phyloP scores from a whole-genome alignment of 2,329 filamentous ascomycete species.

The Scorias spongiosa region DNA sequence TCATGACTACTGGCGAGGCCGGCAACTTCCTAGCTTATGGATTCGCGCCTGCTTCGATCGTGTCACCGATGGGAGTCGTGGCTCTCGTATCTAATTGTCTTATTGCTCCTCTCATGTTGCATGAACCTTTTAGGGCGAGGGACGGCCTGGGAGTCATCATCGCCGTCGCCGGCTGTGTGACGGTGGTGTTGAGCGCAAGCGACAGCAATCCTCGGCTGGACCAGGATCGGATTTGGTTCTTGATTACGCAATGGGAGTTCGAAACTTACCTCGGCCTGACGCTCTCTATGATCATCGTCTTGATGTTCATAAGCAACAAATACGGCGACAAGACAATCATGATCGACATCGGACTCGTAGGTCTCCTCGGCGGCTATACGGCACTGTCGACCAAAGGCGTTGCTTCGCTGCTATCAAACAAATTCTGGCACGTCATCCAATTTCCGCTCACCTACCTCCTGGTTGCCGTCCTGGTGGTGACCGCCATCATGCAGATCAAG shows the following conservation, averaged over 20 bases:
- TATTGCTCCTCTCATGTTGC: conserved; percentile 85
- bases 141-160: conserved; percentile 83
- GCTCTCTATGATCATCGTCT: conserved; percentile 50
- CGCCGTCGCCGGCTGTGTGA: conserved; percentile 74
- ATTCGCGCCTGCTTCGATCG: conserved; percentile 93
- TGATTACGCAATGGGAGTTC: conserved; percentile 79
- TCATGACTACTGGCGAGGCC: conserved; percentile 86
- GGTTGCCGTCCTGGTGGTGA: conserved; percentile 61
- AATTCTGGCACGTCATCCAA: conserved; percentile 72
- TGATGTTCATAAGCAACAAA: conserved; percentile 69
- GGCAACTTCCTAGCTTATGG: conserved; percentile 97
- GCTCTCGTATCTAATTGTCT: conserved; percentile 93
- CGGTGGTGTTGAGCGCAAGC: conserved; percentile 82
- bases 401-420: conserved; percentile 84
- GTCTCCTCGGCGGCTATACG: conserved; percentile 95
- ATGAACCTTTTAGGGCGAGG: conserved; percentile 70
- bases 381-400: conserved; percentile 92
- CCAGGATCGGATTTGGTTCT: conserved; percentile 75
- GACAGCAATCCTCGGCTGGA: conserved; percentile 81
- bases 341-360: conserved; percentile 85
- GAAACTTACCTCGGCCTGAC: conserved; percentile 79
- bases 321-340: conserved; percentile 80
- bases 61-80: conserved; percentile 92
- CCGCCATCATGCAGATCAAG: conserved; percentile 90
- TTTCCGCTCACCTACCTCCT: conserved; percentile 86